A percentile compares a stretch with the other conserved stretches of the same genome.
Conservation (phyloP, 148 eudicot species). For the Talinum fruticosum region DNA sequence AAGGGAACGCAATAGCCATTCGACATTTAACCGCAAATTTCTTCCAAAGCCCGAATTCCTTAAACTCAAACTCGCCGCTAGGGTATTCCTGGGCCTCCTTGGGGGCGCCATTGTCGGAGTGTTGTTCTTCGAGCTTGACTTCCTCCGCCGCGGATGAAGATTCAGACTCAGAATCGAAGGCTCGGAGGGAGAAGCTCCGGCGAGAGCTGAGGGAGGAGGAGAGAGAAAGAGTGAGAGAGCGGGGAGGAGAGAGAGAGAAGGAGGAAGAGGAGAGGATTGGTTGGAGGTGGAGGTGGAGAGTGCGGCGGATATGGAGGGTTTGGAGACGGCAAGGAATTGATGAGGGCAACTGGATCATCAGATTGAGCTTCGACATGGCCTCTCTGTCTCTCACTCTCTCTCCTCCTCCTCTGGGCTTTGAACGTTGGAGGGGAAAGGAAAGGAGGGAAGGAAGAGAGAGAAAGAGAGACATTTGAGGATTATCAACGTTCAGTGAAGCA, state of each 20-base stretch:
- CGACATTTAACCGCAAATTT: conserved; percentile 56
- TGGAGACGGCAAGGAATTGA: neutral
- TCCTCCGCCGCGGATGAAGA: neutral
- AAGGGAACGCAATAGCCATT: conserved; percentile 75
- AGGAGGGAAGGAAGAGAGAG: neutral
- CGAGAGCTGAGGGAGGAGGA: conserved; percentile 10
- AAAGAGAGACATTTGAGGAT: neutral
- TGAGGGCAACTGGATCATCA: neutral
- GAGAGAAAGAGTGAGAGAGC: neutral
- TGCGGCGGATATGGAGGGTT: conserved; percentile 15
- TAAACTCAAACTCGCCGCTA: conserved; percentile 66
- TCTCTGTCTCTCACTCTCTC: neutral
- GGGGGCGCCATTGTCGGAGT: conserved; percentile 14
- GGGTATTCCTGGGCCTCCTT: conserved; percentile 42
- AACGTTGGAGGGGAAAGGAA: neutral
- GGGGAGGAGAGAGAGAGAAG: neutral
- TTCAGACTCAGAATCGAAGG: conserved; percentile 27
- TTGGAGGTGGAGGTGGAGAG: conserved; percentile 5
- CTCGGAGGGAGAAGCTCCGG: conserved; percentile 19
- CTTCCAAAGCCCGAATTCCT: conserved; percentile 54
- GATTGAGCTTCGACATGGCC: neutral
- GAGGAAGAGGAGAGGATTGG: neutral
- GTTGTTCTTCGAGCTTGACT: neutral
- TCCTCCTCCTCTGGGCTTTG: neutral
- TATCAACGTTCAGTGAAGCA: neutral